phyloP scores from a whole-genome alignment of 2,329 filamentous ascomycete genomes.

The Aspergillus ustus region DNA sequence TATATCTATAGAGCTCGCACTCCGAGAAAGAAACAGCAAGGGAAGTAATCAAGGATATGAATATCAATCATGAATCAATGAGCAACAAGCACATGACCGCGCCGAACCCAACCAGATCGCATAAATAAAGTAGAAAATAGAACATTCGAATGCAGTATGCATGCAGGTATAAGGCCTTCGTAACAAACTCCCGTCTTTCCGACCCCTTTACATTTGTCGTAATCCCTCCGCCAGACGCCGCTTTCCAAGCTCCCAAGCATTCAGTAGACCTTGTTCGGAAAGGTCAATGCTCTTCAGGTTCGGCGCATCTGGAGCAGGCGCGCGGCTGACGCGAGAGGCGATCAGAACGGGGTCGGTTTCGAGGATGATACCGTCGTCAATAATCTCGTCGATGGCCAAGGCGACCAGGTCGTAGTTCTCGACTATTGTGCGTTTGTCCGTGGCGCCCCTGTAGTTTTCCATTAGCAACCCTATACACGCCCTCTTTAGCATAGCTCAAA shows the following conservation, averaged over 20 bases:
- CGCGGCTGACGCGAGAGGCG: slow-evolving; percentile 87
- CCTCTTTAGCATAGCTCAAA: neutral
- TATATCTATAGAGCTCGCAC: slow-evolving; percentile 32
- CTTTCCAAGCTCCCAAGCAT: slow-evolving; percentile 91
- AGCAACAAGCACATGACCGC: slow-evolving; percentile 35
- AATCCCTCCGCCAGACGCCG: slow-evolving; percentile 88
- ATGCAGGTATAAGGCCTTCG: slow-evolving; percentile 23
- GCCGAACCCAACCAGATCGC: slow-evolving; percentile 43
- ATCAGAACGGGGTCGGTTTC: slow-evolving; percentile 97
- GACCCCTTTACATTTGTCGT: slow-evolving; percentile 57
- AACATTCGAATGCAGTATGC: slow-evolving; percentile 26
- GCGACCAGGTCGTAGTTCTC: slow-evolving; percentile 98
- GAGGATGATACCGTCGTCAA: slow-evolving; percentile 94
- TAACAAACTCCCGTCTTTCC: slow-evolving; percentile 3
- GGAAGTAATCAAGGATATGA: slow-evolving; percentile 20
- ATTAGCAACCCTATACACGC: slow-evolving; percentile 18
- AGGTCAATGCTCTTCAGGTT: slow-evolving; percentile 93
- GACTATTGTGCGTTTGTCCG: slow-evolving; percentile 95
- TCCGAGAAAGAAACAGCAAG: slow-evolving; percentile 17
- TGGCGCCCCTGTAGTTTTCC: slow-evolving; percentile 71
- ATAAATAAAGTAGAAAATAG: slow-evolving; percentile 28
- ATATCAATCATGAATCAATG: slow-evolving; percentile 25
- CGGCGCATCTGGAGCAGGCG: slow-evolving; percentile 83
- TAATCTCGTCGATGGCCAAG: slow-evolving; percentile 91
- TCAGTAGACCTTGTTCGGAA: slow-evolving; percentile 92